Evolutionary conservation across 352 stramenopile genomes (phyloP).

Genomic region (Globisporangium iwayamae): DNA sequence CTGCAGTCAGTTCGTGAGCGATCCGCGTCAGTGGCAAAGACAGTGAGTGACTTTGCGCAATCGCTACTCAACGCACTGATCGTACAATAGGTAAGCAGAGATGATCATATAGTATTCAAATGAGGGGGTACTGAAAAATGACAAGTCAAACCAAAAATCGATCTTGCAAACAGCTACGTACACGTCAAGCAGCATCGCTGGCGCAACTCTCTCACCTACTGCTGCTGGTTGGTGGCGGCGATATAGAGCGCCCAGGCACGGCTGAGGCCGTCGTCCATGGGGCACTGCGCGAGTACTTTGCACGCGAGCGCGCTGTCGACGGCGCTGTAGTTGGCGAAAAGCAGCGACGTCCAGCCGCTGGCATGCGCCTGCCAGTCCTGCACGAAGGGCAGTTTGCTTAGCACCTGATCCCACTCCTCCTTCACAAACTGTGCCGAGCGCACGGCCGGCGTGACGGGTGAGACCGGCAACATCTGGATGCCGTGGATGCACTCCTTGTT

Average conservation of each 20-base stretch:
- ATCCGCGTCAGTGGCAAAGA: constrained; percentile 11
- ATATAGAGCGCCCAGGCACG: constrained; percentile 65
- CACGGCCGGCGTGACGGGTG: constrained; percentile 43
- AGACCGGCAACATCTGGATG: constrained; percentile 74
- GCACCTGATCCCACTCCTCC: constrained; percentile 63
- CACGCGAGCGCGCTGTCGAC: constrained; percentile 35
- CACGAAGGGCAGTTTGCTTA: constrained; percentile 47
- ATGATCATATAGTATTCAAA: neutral
- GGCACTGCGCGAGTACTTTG: constrained; percentile 34
- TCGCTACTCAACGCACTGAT: constrained; percentile 38
- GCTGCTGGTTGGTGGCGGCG: constrained; percentile 27
- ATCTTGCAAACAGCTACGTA: neutral
- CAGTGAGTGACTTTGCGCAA: constrained; percentile 40
- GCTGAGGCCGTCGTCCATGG: constrained; percentile 71
- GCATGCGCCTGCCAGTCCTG: constrained; percentile 43
- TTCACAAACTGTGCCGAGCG: constrained; percentile 38
- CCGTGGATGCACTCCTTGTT: constrained; percentile 75
- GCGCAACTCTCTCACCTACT: neutral
- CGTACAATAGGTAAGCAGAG: constrained; percentile 1
- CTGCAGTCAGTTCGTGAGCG: constrained; percentile 33
- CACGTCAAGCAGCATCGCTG: too few species aligned
- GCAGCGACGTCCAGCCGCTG: constrained; percentile 53
- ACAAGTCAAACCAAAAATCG: neutral
- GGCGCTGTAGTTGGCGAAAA: constrained; percentile 58
- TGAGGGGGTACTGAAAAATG: neutral